Percentiles rank a stretch among this genome's conserved stretches.
Conservation (phyloP, 345 rosid species). For the Melastoma malabathricum region DNA sequence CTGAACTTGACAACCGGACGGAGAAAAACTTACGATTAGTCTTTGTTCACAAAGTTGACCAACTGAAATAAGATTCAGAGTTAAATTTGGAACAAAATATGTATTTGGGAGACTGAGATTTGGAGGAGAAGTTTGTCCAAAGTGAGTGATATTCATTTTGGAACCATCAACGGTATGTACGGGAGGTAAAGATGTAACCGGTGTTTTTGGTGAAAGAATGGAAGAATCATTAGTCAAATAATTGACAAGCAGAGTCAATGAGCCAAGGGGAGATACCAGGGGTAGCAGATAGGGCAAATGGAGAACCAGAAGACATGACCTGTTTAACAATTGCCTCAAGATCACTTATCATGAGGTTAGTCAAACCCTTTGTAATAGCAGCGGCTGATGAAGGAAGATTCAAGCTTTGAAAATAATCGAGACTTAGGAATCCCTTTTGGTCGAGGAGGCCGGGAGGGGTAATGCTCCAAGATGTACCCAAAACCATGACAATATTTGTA, state of each 20-base stretch:
- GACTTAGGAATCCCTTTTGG: not conserved
- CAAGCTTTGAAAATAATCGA: not conserved
- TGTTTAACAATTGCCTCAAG: not conserved
- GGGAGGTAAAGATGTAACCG: not conserved
- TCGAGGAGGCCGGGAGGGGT: not conserved
- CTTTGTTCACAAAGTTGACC: conserved; percentile 5
- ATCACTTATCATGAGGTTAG: not conserved
- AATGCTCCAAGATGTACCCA: too few relatives aligned
- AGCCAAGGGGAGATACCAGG: not conserved
- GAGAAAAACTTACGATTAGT: not conserved
- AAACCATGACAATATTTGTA: too few relatives aligned
- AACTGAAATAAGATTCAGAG: conserved; percentile 3
- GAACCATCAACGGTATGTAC: conserved; percentile 1
- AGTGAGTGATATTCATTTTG: not conserved
- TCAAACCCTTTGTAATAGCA: not conserved
- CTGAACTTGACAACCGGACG: not conserved
- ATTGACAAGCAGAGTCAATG: conserved; percentile 3
- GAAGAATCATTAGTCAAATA: not conserved
- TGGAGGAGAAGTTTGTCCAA: not conserved
- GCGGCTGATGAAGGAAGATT: too few relatives aligned
- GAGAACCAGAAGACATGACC: too few relatives aligned
- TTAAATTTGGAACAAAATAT: not conserved
- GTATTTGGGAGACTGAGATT: not conserved
- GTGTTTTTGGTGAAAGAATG: not conserved
- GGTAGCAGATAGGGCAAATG: not conserved